Evolutionary conservation across 208 protist species (phyloP).

Genomic region (Naegleria gruberi): DNA sequence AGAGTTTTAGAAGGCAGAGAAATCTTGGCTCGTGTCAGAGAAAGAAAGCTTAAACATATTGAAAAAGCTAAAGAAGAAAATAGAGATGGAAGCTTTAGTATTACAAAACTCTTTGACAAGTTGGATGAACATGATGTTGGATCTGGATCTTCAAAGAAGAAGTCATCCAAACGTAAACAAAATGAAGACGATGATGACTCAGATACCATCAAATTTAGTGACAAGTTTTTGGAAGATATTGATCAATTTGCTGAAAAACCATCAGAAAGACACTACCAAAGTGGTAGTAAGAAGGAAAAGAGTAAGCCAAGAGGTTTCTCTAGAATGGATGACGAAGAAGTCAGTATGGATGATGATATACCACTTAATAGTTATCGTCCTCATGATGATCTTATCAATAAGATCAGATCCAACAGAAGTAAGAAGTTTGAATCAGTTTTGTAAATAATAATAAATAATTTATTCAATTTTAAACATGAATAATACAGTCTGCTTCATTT

Average conservation of each 20-base stretch:
- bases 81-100: background rate
- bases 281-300: background rate
- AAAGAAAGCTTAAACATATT: background rate
- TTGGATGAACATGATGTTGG: background rate
- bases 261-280: background rate
- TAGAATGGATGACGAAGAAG: background rate
- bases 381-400: no score
- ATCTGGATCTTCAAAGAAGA: no score
- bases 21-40: background rate
- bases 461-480: background rate
- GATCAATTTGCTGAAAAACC: background rate
- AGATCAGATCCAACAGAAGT: background rate
- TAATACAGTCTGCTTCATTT: background rate
- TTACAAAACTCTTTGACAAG: background rate
- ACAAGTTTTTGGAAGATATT: background rate
- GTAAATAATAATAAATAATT: background rate
- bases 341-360: no score
- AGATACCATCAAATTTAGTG: background rate
- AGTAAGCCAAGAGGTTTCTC: background rate
- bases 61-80: background rate
- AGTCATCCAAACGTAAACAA: background rate
- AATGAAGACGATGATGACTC: background rate
- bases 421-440: background rate
- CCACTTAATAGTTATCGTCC: no score
- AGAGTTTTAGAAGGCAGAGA: background rate